A percentile compares a stretch with the other conserved stretches of the same genome.
Conservation (phyloP, 2,329 filamentous ascomycete species). For the Plenodomus lindquistii region DNA sequence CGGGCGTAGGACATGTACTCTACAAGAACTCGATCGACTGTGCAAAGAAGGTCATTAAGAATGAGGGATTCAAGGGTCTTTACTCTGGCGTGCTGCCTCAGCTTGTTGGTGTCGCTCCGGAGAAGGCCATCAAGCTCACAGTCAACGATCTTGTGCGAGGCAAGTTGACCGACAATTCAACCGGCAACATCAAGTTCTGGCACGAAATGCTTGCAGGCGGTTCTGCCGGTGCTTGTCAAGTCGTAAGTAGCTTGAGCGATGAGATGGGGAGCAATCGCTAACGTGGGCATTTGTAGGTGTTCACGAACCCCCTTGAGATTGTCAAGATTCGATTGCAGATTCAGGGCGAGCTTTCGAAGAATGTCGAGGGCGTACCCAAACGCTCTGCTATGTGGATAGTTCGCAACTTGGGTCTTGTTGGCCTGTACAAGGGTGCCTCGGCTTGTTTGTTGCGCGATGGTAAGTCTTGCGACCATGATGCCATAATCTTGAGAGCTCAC, state of each 20-base stretch:
- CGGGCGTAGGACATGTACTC: slow-evolving; percentile 77
- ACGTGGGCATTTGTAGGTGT: slow-evolving; percentile 62
- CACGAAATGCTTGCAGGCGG: slow-evolving; percentile 87
- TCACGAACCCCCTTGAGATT: slow-evolving; percentile 97
- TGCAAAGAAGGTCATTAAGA: slow-evolving; percentile 86
- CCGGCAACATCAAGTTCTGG: slow-evolving; percentile 69
- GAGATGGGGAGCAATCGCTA: slow-evolving; percentile 5
- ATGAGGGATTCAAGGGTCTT: slow-evolving; percentile 85
- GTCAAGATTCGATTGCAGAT: slow-evolving; percentile 99
- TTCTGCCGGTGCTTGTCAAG: slow-evolving; percentile 89
- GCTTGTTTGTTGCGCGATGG: slow-evolving; percentile 88
- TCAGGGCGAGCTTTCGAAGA: slow-evolving; percentile 93
- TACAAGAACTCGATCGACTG: slow-evolving; percentile 99
- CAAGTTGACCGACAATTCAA: slow-evolving; percentile 72
- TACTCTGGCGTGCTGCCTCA: slow-evolving; percentile 96
- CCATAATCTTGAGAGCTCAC: slow-evolving; percentile 10
- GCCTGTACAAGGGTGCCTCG: slow-evolving; percentile 94
- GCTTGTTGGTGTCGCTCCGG: slow-evolving; percentile 95
- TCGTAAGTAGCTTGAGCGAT: slow-evolving; percentile 62
- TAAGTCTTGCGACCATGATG: slow-evolving; percentile 17
- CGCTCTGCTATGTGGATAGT: slow-evolving; percentile 98
- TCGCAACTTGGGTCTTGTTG: slow-evolving; percentile 88
- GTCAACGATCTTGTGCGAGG: slow-evolving; percentile 92
- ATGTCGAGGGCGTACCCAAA: slow-evolving; percentile 76
- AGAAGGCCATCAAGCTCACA: slow-evolving; percentile 99